Conservation (phyloP, 176 grass and related monocot genomes). For the Carex littledalei region DNA sequence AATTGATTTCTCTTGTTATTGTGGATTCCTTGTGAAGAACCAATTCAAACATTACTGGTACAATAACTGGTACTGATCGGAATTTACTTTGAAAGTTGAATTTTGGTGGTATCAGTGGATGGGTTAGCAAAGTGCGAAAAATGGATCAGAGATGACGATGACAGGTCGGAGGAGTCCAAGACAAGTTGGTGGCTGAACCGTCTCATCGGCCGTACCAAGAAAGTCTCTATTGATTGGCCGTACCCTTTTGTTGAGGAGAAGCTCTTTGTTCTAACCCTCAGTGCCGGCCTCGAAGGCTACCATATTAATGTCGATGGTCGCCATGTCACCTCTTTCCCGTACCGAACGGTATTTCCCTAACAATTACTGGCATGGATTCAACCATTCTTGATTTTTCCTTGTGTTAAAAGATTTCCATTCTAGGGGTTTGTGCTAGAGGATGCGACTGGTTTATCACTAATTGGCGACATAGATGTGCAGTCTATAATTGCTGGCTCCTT, state of each 20-base stretch:
- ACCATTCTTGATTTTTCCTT: neutral
- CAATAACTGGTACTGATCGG: too few relatives aligned
- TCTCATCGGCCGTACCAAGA: constrained; percentile 70
- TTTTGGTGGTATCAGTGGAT: constrained; percentile 53
- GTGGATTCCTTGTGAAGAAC: neutral
- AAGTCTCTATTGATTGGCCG: constrained; percentile 70
- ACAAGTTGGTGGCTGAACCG: constrained; percentile 79
- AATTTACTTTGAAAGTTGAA: constrained; percentile 11
- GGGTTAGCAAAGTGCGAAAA: constrained; percentile 82
- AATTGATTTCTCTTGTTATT: neutral
- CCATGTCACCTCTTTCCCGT: constrained; percentile 85
- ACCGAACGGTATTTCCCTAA: constrained; percentile 61
- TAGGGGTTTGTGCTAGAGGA: constrained; percentile 79
- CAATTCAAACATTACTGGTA: neutral
- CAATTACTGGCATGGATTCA: neutral
- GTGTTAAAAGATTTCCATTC: too few relatives aligned
- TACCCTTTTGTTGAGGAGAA: constrained; percentile 82
- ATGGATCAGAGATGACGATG: constrained; percentile 71
- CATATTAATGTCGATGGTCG: constrained; percentile 85
- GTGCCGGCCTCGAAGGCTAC: constrained; percentile 88
- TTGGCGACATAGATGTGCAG: constrained; percentile 75
- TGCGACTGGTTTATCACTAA: constrained; percentile 89
- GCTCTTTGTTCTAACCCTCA: constrained; percentile 87
- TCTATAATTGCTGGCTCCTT: constrained; percentile 81
- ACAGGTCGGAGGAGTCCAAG: constrained; percentile 50